Percentiles rank a stretch among this genome's conserved stretches.
Conservation (phyloP, 2,329 filamentous ascomycete species). For the Aspergillus chevalieri region DNA sequence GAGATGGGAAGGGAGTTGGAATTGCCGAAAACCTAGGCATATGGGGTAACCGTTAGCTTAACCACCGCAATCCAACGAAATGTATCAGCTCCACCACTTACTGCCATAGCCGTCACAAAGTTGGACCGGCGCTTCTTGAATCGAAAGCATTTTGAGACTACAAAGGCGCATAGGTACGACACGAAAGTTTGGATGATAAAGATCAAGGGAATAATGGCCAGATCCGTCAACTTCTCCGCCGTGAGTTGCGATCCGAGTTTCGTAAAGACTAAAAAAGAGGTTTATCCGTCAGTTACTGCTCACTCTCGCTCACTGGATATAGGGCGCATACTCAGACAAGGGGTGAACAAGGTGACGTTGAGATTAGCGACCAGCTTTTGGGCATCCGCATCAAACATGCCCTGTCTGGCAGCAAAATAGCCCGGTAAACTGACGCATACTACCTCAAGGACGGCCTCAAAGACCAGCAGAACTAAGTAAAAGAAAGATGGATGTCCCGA, state of each 20-base stretch:
- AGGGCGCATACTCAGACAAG: constrained; percentile 71
- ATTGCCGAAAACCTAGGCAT: constrained; percentile 74
- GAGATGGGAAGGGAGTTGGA: constrained; percentile 97
- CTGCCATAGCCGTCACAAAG: constrained; percentile 93
- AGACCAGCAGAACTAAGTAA: constrained; percentile 73
- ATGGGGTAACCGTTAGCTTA: not conserved
- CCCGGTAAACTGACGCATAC: constrained; percentile 92
- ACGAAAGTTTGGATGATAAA: constrained; percentile 82
- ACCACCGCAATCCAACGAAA: not conserved
- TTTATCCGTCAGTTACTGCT: not conserved
- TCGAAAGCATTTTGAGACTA: constrained; percentile 67
- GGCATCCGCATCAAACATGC: constrained; percentile 90
- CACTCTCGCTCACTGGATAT: not conserved
- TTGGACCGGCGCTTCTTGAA: constrained; percentile 83
- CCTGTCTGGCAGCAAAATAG: constrained; percentile 82
- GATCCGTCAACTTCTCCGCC: constrained; percentile 78
- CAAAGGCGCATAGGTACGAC: constrained; percentile 69
- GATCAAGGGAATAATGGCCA: constrained; percentile 92
- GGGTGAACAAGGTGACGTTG: constrained; percentile 93
- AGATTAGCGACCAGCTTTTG: constrained; percentile 96
- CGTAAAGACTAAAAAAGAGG: constrained; percentile 66
- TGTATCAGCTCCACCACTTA: constrained; percentile 30
- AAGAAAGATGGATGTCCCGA: constrained; percentile 44
- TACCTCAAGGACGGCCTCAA: constrained; percentile 90
- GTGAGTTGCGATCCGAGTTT: constrained; percentile 94